Conservation (phyloP, 768 basidiomycete species). For the Leucogyrophana mollusca region DNA sequence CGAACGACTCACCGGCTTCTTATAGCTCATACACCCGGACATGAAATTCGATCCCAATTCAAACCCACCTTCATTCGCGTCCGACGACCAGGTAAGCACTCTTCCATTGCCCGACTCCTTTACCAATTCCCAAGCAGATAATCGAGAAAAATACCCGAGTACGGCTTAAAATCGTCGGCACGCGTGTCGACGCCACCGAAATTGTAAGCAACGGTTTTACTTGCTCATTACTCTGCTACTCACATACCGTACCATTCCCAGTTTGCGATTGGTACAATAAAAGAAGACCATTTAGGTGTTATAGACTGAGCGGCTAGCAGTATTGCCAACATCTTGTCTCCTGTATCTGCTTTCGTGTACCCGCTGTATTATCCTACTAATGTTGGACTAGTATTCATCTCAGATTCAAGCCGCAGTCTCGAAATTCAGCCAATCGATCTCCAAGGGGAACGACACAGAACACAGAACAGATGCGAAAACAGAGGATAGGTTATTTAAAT, state of each 20-base stretch:
- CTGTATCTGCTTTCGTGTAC: too few relatives aligned
- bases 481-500: too few relatives aligned
- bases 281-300: conserved; percentile 96
- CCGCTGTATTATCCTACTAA: too few relatives aligned
- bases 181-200: conserved; percentile 95
- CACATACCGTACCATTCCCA: conserved; percentile 29
- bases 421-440: too few relatives aligned
- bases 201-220: conserved; percentile 59
- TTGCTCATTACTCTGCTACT: conserved; percentile 1
- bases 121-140: conserved; percentile 44
- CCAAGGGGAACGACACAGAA: too few relatives aligned
- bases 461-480: too few relatives aligned
- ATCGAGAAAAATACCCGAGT: conserved; percentile 93
- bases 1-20: conserved; percentile 2
- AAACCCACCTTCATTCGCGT: conserved; percentile 94
- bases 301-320: conserved; percentile 56
- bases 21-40: conserved; percentile 91
- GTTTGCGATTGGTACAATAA: conserved; percentile 98
- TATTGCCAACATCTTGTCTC: too few relatives aligned
- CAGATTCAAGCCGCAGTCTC: too few relatives aligned
- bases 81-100: conserved; percentile 72
- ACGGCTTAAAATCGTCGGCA: conserved; percentile 96
- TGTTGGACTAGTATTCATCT: too few relatives aligned
- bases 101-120: background rate
- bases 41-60: conserved; percentile 95